Conservation (phyloP, 2,329 filamentous ascomycete species). For the Ceratocystis smalleyi region DNA sequence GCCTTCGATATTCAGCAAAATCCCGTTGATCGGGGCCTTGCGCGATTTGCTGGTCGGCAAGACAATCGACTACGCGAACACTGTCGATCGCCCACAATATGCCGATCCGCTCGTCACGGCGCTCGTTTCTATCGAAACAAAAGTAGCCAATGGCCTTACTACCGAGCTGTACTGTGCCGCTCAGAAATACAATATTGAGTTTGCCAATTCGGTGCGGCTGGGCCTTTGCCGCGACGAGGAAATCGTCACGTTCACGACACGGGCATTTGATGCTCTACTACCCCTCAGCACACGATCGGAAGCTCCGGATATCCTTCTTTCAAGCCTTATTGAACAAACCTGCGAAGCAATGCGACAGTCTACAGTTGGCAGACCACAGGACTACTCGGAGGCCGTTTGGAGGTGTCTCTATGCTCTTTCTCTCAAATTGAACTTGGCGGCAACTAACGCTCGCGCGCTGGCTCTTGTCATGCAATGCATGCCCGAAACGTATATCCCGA, state of each 20-base stretch:
- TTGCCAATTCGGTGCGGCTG: constrained; percentile 9
- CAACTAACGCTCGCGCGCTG: constrained; percentile 5
- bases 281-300: background rate
- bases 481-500: background rate
- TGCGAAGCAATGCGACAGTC: constrained; percentile 11
- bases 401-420: constrained; percentile 7
- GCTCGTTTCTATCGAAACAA: constrained; percentile 3
- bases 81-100: constrained; percentile 1
- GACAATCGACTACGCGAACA: constrained; percentile 8
- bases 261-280: constrained; percentile 6
- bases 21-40: background rate
- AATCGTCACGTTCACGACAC: constrained; percentile 10
- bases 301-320: constrained; percentile 8
- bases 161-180: constrained; percentile 5
- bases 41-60: background rate
- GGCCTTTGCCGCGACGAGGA: constrained; percentile 14
- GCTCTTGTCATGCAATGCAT: constrained; percentile 11
- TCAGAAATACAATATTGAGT: constrained; percentile 8
- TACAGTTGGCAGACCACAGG: background rate
- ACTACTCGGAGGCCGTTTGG: constrained; percentile 16
- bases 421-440: constrained; percentile 10
- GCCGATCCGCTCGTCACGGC: constrained; percentile 9
- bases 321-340: constrained; percentile 1
- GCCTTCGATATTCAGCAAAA: background rate
- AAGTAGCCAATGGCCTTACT: background rate